Conservation (phyloP, 768 basidiomycete genomes). For the Lactarius hatsudake region DNA sequence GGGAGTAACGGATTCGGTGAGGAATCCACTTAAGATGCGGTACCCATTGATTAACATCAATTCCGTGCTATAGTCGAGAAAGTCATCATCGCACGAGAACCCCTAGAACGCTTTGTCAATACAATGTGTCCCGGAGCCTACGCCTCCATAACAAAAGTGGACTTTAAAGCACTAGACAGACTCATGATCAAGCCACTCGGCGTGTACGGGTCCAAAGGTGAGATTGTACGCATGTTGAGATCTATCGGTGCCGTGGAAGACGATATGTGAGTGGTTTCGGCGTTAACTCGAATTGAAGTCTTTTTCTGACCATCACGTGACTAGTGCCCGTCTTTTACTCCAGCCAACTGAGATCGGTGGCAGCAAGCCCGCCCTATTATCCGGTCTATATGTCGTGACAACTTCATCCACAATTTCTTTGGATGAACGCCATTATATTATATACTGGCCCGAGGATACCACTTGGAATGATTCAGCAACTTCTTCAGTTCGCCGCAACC, state of each 20-base stretch:
- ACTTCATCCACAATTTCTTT: background rate
- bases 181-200: slow-evolving; percentile 49
- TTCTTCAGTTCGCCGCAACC: slow-evolving; percentile 47
- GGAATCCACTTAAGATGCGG: slow-evolving; percentile 4
- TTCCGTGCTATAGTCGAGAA: slow-evolving; percentile 47
- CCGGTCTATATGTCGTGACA: slow-evolving; percentile 51
- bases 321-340: slow-evolving; percentile 29
- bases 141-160: slow-evolving; percentile 34
- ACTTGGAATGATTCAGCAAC: slow-evolving; percentile 55
- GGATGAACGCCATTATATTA: slow-evolving; percentile 40
- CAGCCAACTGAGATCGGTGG: slow-evolving; percentile 23
- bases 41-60: background rate
- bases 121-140: slow-evolving; percentile 49
- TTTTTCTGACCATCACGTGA: background rate
- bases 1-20: slow-evolving; percentile 49
- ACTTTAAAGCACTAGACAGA: slow-evolving; percentile 41
- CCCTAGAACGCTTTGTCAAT: slow-evolving; percentile 47
- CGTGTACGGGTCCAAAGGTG: slow-evolving; percentile 51
- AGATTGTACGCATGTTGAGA: slow-evolving; percentile 46
- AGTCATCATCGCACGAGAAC: slow-evolving; percentile 53
- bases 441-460: slow-evolving; percentile 30
- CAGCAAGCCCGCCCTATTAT: slow-evolving; percentile 37
- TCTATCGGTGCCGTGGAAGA: slow-evolving; percentile 39
- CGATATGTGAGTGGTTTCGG: slow-evolving; percentile 39
- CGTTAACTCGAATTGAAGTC: too few species aligned